phyloP scores from a whole-genome alignment of 345 rosid species.

The Dipteronia sinensis region DNA sequence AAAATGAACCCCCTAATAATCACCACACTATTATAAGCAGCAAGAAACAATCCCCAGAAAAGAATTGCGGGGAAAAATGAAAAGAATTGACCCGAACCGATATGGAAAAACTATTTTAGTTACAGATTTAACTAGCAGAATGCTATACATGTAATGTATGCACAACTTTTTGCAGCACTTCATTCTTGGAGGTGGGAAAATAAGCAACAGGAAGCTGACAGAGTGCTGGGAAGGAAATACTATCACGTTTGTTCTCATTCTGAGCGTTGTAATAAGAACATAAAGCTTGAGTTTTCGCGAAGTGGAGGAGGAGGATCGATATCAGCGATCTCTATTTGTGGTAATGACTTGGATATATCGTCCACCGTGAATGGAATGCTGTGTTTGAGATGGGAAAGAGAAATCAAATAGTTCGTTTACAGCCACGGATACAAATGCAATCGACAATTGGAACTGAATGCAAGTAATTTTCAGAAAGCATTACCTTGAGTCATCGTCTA shows the following conservation, averaged over 20 bases:
- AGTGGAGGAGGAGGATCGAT: constrained; percentile 85
- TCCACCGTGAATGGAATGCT: constrained; percentile 94
- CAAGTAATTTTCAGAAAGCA: background rate
- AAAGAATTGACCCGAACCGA: constrained; percentile 10
- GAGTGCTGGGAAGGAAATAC: background rate
- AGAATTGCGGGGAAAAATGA: background rate
- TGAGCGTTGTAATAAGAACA: constrained; percentile 77
- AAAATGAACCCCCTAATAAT: too few species aligned
- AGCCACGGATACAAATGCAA: background rate
- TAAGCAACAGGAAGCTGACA: constrained; percentile 5
- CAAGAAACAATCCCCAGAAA: background rate
- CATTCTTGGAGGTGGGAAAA: background rate
- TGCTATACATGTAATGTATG: constrained; percentile 6
- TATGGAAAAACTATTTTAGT: constrained; percentile 10
- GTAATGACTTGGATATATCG: constrained; percentile 81
- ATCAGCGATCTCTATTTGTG: constrained; percentile 67
- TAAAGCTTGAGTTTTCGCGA: constrained; percentile 78
- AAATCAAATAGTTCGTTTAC: background rate
- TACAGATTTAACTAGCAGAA: constrained; percentile 11
- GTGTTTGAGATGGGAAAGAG: constrained; percentile 25
- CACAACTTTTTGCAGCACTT: constrained; percentile 19
- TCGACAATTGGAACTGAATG: background rate
- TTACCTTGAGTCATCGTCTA: constrained; percentile 95
- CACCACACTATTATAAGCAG: too few species aligned
- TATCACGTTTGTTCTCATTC: constrained; percentile 35